Evolutionary conservation across 345 rosid species (phyloP), one percentile per base, ranked within the genome.

Genomic region (Arabis hirsuta): DNA sequence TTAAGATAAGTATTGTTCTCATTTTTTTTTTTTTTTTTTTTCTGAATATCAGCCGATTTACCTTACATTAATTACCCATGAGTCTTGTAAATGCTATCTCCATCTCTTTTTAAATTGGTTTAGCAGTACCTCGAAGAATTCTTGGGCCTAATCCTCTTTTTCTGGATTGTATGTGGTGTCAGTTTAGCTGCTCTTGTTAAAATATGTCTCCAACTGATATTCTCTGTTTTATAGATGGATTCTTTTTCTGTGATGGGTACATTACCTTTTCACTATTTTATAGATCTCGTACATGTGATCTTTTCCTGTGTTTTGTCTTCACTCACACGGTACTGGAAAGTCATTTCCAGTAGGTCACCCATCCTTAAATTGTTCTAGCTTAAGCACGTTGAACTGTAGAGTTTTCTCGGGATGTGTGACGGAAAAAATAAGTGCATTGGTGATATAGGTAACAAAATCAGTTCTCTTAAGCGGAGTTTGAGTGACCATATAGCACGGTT

Each of bases 131-230:
- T 93, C 78, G 94, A 90, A 80, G 90, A 93, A 80, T 83, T 90
- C 64, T 65, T 84, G 69, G 24, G 94, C 32, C 77, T 94, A 9
- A 86, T 93, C 79, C 84, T 93, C 48, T 93, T 87, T 76, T 82
- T 69, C 80, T 93, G 98, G 98, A 86, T 86, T 80, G 83, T 83
- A 36, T 89, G 94, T 74, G 90, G 88, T 77, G 92, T 93, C 70
- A 93, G 90, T 79, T 83, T 93, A 72, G 83, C 73, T 84, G 90
- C 96, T 58, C 91, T 93, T 68, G 82, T 89, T 55, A 92, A 93
- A 96, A 97, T 93, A 89, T 29, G 24, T 22, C 24, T 22, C 24
- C 24, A 22, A 22, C 24, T 22, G 24, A 22, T 22, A 48, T 19
- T 43, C 22, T 59, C 39, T 42, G 29, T 66, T 51, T 29, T 29